phyloP scores from a whole-genome alignment of 139 green algal genomes.

The Deuterostichococcus epilithicus region DNA sequence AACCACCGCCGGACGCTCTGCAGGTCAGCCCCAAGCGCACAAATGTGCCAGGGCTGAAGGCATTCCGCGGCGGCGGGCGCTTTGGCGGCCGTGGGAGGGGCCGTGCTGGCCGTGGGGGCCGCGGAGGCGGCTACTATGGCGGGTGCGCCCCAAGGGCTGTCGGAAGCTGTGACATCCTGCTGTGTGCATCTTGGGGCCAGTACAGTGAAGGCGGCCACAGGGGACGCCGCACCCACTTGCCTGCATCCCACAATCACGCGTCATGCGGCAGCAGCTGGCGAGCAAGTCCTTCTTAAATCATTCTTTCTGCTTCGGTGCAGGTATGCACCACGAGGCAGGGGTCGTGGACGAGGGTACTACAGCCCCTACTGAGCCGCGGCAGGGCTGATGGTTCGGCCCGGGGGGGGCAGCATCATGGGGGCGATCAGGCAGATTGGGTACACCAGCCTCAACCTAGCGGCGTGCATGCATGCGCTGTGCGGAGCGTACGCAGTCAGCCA shows the following conservation, averaged over 20 bases:
- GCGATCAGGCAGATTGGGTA: too few species aligned
- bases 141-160: conserved; percentile 7
- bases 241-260: background rate
- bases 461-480: too few species aligned
- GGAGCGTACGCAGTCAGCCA: too few species aligned
- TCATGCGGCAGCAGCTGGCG: background rate
- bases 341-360: conserved; percentile 12
- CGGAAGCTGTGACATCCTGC: background rate
- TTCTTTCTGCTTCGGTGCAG: background rate
- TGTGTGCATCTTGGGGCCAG: background rate
- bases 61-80: conserved; percentile 20
- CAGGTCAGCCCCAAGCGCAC: conserved; percentile 90
- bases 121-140: conserved; percentile 19
- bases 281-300: background rate
- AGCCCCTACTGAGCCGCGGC: conserved; percentile 18
- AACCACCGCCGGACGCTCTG: background rate
- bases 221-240: background rate
- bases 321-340: conserved; percentile 16
- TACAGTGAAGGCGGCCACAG: background rate
- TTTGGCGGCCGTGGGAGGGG: conserved; percentile 56
- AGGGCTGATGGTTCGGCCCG: too few species aligned
- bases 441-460: too few species aligned
- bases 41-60: conserved; percentile 90
- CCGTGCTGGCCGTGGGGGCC: conserved; percentile 15
- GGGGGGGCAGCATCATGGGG: too few species aligned